These are phyloP conservation scores for Penicillium sp. DNA, from an alignment of 2,329 filamentous ascomycete genomes.

Conservation along the genomic window DNA sequence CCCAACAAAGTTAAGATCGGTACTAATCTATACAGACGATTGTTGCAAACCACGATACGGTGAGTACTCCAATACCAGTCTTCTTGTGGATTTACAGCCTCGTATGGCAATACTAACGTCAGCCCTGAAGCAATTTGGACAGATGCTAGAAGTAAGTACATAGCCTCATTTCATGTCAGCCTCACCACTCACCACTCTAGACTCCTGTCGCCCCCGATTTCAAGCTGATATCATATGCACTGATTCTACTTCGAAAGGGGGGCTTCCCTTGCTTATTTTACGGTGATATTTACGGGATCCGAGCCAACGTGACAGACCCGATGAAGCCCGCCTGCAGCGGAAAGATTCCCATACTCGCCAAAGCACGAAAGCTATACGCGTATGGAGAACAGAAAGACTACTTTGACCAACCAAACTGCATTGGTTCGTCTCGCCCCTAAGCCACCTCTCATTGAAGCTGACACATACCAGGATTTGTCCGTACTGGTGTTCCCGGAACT, in stretches of 20 bases:
- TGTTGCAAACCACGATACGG: conserved; percentile 24
- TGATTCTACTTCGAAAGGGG: conserved; percentile 66
- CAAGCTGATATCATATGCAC: conserved; percentile 69
- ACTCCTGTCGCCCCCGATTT: conserved; percentile 66
- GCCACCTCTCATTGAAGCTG: neutral
- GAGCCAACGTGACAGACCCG: conserved; percentile 48
- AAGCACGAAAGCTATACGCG: conserved; percentile 65
- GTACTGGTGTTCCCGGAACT: conserved; percentile 52
- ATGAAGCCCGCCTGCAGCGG: conserved; percentile 55
- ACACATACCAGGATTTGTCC: conserved; percentile 37
- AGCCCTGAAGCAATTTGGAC: conserved; percentile 57
- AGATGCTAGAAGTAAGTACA: conserved; percentile 55
- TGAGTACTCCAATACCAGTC: conserved; percentile 4
- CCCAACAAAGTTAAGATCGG: neutral
- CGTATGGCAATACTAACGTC: conserved; percentile 2
- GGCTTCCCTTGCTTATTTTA: conserved; percentile 70
- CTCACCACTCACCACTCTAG: conserved; percentile 20
- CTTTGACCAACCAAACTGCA: conserved; percentile 60
- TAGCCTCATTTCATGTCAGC: neutral
- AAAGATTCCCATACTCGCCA: conserved; percentile 58
- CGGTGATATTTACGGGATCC: conserved; percentile 67
- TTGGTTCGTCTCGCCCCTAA: conserved; percentile 45
- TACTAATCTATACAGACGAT: conserved; percentile 18
- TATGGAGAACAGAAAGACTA: conserved; percentile 67
- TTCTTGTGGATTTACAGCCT: neutral